These are phyloP conservation scores for Thoreauomyces humboldtii DNA, from an alignment of 192 early-diverging fungal genomes.

Conservation along the genomic window DNA sequence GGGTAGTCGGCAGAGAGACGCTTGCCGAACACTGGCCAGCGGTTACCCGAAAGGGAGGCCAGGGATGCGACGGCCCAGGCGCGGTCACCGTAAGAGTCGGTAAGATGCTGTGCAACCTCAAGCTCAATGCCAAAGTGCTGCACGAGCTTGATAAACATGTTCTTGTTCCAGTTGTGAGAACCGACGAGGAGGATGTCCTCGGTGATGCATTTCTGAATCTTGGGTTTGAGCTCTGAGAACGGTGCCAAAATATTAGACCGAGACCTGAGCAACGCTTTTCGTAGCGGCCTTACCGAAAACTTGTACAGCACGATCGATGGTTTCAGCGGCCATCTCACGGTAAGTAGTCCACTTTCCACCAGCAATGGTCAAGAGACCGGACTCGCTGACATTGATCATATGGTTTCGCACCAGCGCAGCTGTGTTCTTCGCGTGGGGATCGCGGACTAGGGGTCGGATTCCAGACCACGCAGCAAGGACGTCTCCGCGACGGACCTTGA, in stretches of 20 bases:
- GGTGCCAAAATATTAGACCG: neutral
- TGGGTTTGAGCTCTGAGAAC: constrained; percentile 53
- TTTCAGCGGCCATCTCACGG: constrained; percentile 94
- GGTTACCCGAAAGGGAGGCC: constrained; percentile 65
- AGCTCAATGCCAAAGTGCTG: constrained; percentile 95
- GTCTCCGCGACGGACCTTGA: constrained; percentile 95
- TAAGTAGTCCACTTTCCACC: constrained; percentile 99
- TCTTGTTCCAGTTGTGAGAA: constrained; percentile 81
- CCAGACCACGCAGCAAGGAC: constrained; percentile 98
- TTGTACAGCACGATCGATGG: constrained; percentile 82
- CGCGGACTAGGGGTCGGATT: constrained; percentile 93
- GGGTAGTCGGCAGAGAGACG: constrained; percentile 80
- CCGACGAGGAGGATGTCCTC: constrained; percentile 78
- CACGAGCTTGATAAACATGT: constrained; percentile 93
- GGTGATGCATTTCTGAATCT: constrained; percentile 66
- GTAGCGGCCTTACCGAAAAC: constrained; percentile 57
- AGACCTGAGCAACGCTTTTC: no score
- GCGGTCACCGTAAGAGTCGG: constrained; percentile 90
- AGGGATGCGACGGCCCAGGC: constrained; percentile 90
- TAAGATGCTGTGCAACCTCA: constrained; percentile 80
- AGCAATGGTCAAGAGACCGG: constrained; percentile 88
- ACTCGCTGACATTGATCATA: constrained; percentile 85
- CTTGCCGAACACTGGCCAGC: constrained; percentile 81
- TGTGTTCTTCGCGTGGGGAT: constrained; percentile 89
- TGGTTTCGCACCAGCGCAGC: constrained; percentile 94